Base-by-base conservation (phyloP, 2,329 filamentous ascomycete genomes). In the Apiospora hydei region DNA sequence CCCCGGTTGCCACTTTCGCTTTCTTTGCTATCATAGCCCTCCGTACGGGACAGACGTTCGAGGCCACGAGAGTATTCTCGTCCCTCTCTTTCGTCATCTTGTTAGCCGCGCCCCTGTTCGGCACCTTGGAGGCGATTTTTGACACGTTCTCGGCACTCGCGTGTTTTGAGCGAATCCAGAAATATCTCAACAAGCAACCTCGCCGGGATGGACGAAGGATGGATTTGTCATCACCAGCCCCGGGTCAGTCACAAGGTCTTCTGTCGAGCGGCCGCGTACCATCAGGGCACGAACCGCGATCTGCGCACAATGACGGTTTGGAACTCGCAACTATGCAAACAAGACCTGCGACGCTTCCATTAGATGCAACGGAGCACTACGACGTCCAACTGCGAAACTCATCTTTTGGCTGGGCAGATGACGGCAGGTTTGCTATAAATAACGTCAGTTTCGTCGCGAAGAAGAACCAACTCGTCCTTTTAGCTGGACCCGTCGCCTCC, bases 41-140 rank as follows among this genome's bases (percentile, higher is more conserved):
- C 44, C 46, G 66, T 10, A 79, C 79, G 2, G 78, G 78, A 21
- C 70, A 78, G 43, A 77, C 75, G 46, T 71, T 82, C 1, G 77
- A 82, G 70, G 75, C 78, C 5, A 81, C 80, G 0, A 75, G 77
- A 30, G 77, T 84, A 34, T 84, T 84, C 61, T 81, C 83, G 1
- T 80, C 79, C 0, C 72, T 84, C 1, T 83, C 83, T 0, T 76
- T 84, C 4, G 81, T 84, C 21, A 76, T 80, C 1, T 74, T 84
- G 0, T 73, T 84, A 6, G 74, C 79, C 3, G 75, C 77, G 30
- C 82, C 82, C 4, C 77, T 85, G 26, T 83, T 82, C 71, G 80
- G 77, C 64, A 77, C 84, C 71, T 80, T 84, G 34, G 78, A 80
- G 70, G 75, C 78, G 0, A 77, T 84, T 26, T 78, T 83, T 0